Evolutionary conservation across 2,329 filamentous ascomycete species (phyloP), one percentile per base, ranked within the genome.

Genomic region (Sporothrix sp.): DNA sequence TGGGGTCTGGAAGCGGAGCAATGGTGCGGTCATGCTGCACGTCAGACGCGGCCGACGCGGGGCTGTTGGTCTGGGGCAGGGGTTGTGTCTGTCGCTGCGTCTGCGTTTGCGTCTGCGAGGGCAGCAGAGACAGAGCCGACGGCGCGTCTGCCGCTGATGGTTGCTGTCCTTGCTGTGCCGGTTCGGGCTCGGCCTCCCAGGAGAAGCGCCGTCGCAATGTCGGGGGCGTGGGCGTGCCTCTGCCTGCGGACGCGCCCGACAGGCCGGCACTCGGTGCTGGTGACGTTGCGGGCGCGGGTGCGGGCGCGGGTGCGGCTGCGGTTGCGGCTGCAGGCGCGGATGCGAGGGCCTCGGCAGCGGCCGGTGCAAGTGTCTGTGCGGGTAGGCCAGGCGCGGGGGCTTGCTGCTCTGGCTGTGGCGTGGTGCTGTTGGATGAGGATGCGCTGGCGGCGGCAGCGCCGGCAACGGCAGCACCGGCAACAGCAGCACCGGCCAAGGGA

Each of bases 151-250:
- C 30, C 7, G 37, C 11, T 21, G 37, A 9, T 13, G 43, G 40
- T 40, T 49, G 16, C 1, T 48, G 40, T 14, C 48, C 52, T 43
- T 49, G 16, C 1, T 48, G 40, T 14, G 48, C 52, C 43, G 61
- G 52, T 33, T 66, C 65, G 1, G 62, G 53, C 36, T 66, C 65
- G 2, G 60, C 58, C 54, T 73, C 70, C 71, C 71, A 73, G 3
- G 71, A 73, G 51, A 72, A 73, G 1, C 67, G 66, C 20, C 58
- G 56, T 7, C 55, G 61, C n/a, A 1, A 52, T 30, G 10, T 10
- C 35, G 6, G 40, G 30, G 43, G 43, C 1, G 30, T 45, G 9
- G 43, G 7, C 13, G 23, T 13, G 30, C 35, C 35, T 20, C 30
- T 35, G 30, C 20, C 28, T 7, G 39, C 30, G 39, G 37, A 43